Evolutionary conservation across 345 rosid genomes (phyloP), one percentile per base, ranked within the genome.

Genomic region (Pistacia vera): DNA sequence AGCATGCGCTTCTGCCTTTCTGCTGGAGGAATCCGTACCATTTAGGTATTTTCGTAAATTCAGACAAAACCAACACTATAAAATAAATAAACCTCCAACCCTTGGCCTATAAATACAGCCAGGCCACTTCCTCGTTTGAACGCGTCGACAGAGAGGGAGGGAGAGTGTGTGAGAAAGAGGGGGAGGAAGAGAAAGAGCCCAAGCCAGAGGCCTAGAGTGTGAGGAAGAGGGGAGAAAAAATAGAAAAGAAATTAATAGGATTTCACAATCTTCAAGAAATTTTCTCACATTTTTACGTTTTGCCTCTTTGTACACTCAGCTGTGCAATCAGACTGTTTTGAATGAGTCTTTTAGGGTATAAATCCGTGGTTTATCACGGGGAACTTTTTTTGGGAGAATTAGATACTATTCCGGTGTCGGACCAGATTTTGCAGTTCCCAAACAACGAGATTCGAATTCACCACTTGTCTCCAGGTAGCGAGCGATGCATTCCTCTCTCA

Each of bases 401-500:
- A 71, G 97, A 94, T 68, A 82, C 85, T 44, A 62, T 86, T 75
- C 90, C 90, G 36, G 88, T 83, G 0, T 76, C 83, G 41, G 92
- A 86, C 48, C 78, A 78, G 78, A 84, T 79, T 55, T 91, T 94
- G 82, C 88, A 86, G 67, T 97, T 94, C 80, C 99, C 97, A 0
- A 90, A 89, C 89, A 89, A 89, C 81, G 98, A 91, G 90, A 92
- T 92, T 71, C 94, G 97, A 71, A 92, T 94, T 88, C 97, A 86
- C 71, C 97, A 82, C 80, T 70, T 97, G 18, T 89, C 97, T 41
- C 89, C 86, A 1, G 75, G 63, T 16, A 89, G 98, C 74, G 98
- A 92, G 78, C 89, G 99, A 35, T 97, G 99, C 75, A 91, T 93
- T 81, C 97, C 99, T 44, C 97, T 94, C 36, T 89, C 99, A 25